Base-by-base conservation (phyloP, 495 filamentous ascomycete species). In the Clohesyomyces aquaticus region DNA sequence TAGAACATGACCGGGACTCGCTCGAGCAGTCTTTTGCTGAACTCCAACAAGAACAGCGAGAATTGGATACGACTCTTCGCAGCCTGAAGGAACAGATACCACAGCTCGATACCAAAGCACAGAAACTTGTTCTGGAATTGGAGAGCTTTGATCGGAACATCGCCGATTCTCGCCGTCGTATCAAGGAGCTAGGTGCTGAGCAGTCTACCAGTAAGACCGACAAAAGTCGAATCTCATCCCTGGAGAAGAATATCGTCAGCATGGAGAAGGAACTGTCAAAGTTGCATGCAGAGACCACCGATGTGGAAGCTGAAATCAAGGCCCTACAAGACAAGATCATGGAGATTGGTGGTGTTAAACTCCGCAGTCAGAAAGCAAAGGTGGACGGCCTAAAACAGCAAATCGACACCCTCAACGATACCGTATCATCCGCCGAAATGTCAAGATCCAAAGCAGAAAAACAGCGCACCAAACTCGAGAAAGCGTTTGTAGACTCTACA, bases 291-390 rank as follows among this genome's bases (percentile, higher is more conserved):
- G 91, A 97, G 73, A 96, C 89, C 41, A 80, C 87, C 16, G 91
- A 86, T 26, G 86, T 96, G 21, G 95, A 98, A 68, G 85, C 88
- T 41, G 94, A 96, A 74, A 96, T 98, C 67, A 91, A 94, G 75
- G 79, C 78, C 1, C 81, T 98, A 19, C 93, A 98, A 74, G 88
- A 90, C 79, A 95, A 94, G 79, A 98, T 98, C 69, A 97, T 98
- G 93, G 88, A 96, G 76, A 87, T 95, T 56, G 94, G 94, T 62
- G 94, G 94, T 77, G 92, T 97, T 46, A 88, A 89, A 72, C 85
- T 98, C 10, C 86, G 94, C 47, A 83, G 87, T 23, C 93, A 98
- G 72, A 93, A 94, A 69, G 88, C 90, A 28, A 96, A 89, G 77
- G 93, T 98, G n/a, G 94, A 98, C 75, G 85, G 88, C 23, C 76